Evolutionary conservation across 768 basidiomycete species (phyloP), one percentile per base, ranked within the genome.

Genomic region (Tricholoma terreum): DNA sequence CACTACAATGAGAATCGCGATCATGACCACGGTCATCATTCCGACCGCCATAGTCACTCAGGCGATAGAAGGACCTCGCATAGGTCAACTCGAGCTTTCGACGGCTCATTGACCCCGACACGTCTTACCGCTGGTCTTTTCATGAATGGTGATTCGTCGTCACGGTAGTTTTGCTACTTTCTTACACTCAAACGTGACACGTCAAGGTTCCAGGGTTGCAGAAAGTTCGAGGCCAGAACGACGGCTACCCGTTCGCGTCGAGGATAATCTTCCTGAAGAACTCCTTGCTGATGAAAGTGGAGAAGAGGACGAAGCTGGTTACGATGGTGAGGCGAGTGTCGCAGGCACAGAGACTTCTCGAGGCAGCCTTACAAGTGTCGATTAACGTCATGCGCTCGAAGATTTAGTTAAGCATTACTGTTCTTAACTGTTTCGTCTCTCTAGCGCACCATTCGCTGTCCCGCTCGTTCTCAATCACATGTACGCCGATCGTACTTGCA

Each of bases 351-450:
- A 77, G 50, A 66, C 63, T 30, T 79, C 79, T 53, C 70, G 71
- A 35, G 75, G 75, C 50, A 83, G 81, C 67, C 72, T 83, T 56
- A 82, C 81, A 12, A 82, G 81, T 61, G 77, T 83, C 42, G 77
- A 81, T 60, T 78, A 67, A 68, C 52, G 40, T 17, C 27, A 27
- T 34, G 22, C 21, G 24, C 31, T 11, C 52, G 27, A 27, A n/a
- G 45, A 24, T 45, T 46, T 46, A 7, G 12, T 45, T 45, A n/a
- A 38, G 14, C 36, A 38, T 4, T 27, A 15, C 15, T 46, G 22
- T 27, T 6, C 24, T 27, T 27, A 27, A 27, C 24, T 6, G 24
- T 27, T 27, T 6, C 24, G 21, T 15, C 43, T 46, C 43, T 46
- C 22, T 46, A 27, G 24, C 43, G 15, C 22, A 27, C 24, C 24